Evolutionary conservation across 2,329 filamentous ascomycete species (phyloP), one percentile per base, ranked within the genome.

Genomic region (Capronia coronata): DNA sequence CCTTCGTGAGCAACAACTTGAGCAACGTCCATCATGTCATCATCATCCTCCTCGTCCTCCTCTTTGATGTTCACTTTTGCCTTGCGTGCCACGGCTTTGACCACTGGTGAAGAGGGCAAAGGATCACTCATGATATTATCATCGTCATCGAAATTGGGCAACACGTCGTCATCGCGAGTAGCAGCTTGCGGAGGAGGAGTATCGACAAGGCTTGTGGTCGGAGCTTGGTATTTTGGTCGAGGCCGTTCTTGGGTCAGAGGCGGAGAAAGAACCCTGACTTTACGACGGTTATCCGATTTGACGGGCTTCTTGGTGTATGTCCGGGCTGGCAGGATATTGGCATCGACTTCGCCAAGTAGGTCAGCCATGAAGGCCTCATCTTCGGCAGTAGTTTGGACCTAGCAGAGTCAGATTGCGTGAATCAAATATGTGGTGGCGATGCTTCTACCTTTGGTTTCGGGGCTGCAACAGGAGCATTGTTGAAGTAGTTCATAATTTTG

Each of bases 401-500:
- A 40, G 18, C 10, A 38, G 8, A 45, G 14, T 53, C 44, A 49
- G 42, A 23, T 11, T 22, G 14, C 11, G n/a, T 30, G 8, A 16
- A n/a, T 34, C 3, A 13, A 43, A 19, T 6, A 14, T 13, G 21
- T 16, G 27, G 18, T 18, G 9, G 14, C 25, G 27, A 21, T 46
- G 25, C 18, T 18, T 14, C 18, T 49, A 90, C 88, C 78, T 95
- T 97, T 14, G 85, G 76, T 65, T 96, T 97, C 49, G 82, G 83
- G 43, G 77, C 68, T 57, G 77, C 77, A 29, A 74, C 73, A 27
- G 80, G 78, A 47, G 87, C 88, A 60, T 85, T 86, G 59, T 79
- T 91, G 66, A 98, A 97, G 70, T 94, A 98, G 62, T 94, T 91
- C 68, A 84, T 89, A 65, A 98, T 97, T 60, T 89, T 86, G 63